Percentiles rank a stretch among this genome's conserved stretches.
phyloP scores from a whole-genome alignment of 371 early-diverging fungal genomes.

The Catenaria anguillulae region DNA sequence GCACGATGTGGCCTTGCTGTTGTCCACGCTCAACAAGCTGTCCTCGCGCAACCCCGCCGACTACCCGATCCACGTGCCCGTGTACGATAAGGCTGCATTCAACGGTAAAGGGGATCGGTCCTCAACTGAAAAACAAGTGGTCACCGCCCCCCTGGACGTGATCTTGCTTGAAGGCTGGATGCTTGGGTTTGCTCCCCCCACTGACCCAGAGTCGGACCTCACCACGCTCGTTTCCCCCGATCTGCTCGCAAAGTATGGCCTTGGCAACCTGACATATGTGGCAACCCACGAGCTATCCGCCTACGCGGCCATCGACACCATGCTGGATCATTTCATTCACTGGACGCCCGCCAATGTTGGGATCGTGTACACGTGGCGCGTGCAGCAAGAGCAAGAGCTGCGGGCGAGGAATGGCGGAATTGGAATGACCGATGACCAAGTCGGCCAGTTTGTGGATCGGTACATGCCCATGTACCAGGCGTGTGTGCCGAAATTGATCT shows the following conservation, averaged over 20 bases:
- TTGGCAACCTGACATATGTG: background rate
- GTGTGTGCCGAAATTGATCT: no score
- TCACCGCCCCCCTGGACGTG: conserved; percentile 44
- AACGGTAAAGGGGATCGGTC: conserved; percentile 68
- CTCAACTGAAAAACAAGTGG: conserved; percentile 24
- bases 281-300: conserved; percentile 17
- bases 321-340: conserved; percentile 64
- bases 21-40: conserved; percentile 32
- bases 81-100: conserved; percentile 59
- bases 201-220: background rate
- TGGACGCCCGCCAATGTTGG: conserved; percentile 44
- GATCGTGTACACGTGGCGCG: conserved; percentile 67
- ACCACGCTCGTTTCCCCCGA: background rate
- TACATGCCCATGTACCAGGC: conserved; percentile 83
- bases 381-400: conserved; percentile 65
- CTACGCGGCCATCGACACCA: conserved; percentile 43
- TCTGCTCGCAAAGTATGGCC: background rate
- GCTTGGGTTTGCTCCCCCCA: conserved; percentile 45
- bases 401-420: conserved; percentile 20
- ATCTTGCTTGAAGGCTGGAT: conserved; percentile 90
- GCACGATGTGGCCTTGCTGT: conserved; percentile 59
- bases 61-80: conserved; percentile 46
- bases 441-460: conserved; percentile 65
- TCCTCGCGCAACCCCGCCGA: conserved; percentile 14
- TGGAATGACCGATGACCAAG: conserved; percentile 50